Base-by-base conservation (phyloP, 768 basidiomycete species). In the Pluteus cervinus region DNA sequence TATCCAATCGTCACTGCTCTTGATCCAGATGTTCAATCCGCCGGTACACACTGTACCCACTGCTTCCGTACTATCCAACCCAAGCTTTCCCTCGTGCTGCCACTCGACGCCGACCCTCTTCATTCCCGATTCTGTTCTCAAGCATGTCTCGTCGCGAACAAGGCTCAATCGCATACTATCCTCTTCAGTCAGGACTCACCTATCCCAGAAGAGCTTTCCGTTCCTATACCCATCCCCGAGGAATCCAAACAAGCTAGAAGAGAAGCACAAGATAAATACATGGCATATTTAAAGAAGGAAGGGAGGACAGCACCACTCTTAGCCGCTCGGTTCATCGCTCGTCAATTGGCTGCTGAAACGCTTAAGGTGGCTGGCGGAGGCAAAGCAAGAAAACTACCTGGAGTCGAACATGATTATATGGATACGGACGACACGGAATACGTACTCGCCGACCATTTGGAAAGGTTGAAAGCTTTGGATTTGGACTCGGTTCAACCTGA, bases 371-470 rank as follows among this genome's bases (percentile, higher is more conserved):
- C 71, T 51, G 36, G 45, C 35, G 21, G 42, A 35, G 26, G 31
- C 23, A 46, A 45, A 42, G 42, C 50, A 28, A 7, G 9, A 17
- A 11, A 16, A 51, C 48, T 25, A 43, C n/a, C n/a, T n/a, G n/a
- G n/a, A 45, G 11, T 50, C 17, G 50, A 62, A 29, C 54, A 58
- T 16, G 73, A 71, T 30, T 71, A 63, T 43, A 64, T 68, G 12
- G 69, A 70, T 35, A 61, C 75, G 2, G 74, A 73, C 11, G 54
- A 53, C 28, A 62, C 61, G 1, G 71, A 74, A 11, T 89, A 88
- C 53, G 61, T 67, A 17, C 63, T 89, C 32, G 76, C 72, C 24
- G 87, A 91, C 47, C 86, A 91, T 50, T 57, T 87, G 9, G 88
- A 90, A 48, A 68, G 87, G 18, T 58, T 88, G 48, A 69, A 84